Conservation (phyloP, 208 protist genomes). For the Wallacemonas sp. region DNA sequence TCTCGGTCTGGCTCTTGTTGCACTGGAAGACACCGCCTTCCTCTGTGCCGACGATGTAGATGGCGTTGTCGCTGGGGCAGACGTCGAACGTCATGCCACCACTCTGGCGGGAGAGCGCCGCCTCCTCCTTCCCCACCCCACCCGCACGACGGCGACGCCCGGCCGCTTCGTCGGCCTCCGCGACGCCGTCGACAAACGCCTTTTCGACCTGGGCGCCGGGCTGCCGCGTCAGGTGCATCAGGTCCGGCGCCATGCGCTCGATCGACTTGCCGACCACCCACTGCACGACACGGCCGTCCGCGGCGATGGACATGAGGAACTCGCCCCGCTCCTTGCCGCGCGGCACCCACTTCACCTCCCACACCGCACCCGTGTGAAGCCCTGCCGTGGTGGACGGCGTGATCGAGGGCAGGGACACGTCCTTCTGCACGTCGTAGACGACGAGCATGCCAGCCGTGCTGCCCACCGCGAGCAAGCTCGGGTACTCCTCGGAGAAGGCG, state of each 20-base stretch:
- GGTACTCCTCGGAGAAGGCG: slow-evolving; percentile 90
- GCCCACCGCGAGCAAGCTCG: slow-evolving; percentile 93
- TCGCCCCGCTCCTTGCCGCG: slow-evolving; percentile 89
- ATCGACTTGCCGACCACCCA: slow-evolving; percentile 96
- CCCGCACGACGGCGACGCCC: slow-evolving; percentile 18
- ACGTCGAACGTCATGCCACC: slow-evolving; percentile 95
- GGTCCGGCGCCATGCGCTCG: slow-evolving; percentile 82
- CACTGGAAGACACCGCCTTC: slow-evolving; percentile 96
- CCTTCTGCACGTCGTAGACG: slow-evolving; percentile 93
- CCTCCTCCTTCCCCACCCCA: slow-evolving; percentile 53
- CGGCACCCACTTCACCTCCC: slow-evolving; percentile 93
- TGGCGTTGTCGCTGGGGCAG: slow-evolving; percentile 78
- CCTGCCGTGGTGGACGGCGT: slow-evolving; percentile 54
- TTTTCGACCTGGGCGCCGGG: slow-evolving; percentile 63
- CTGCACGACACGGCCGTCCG: slow-evolving; percentile 95
- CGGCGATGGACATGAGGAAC: slow-evolving; percentile 94
- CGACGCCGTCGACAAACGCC: slow-evolving; percentile 71
- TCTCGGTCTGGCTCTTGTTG: slow-evolving; percentile 95
- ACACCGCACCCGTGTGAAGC: slow-evolving; percentile 95
- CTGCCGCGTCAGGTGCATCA: slow-evolving; percentile 93
- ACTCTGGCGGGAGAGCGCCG: slow-evolving; percentile 91
- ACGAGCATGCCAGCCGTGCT: slow-evolving; percentile 92
- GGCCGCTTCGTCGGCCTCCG: slow-evolving; percentile 49
- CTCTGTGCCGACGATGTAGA: slow-evolving; percentile 96
- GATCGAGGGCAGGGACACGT: slow-evolving; percentile 71